Evolutionary conservation across 2,329 filamentous ascomycete genomes (phyloP), one percentile per base, ranked within the genome.

Genomic region (Beauveria varroae): DNA sequence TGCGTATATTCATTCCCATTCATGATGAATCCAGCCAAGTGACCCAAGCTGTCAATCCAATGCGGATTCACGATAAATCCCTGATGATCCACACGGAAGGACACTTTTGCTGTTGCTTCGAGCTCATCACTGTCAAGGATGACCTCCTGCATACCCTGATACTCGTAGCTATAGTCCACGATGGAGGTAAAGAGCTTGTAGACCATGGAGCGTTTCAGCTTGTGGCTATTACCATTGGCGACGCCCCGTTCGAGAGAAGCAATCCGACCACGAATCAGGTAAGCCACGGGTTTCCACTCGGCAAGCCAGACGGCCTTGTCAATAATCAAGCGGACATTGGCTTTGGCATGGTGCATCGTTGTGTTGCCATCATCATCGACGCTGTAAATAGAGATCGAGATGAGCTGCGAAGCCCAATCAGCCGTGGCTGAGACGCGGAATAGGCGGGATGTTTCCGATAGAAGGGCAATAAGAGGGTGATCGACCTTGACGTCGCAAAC

Each of bases 181-280:
- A 85, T 72, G 40, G 80, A 77, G 5, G 70, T 63, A 65, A 83
- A 81, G 7, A 82, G 80, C 75, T 91, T 91, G 80, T 93, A 93
- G 26, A 30, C 46, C 46, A 58, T 50, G 18, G 46, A 49, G 16
- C 46, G 49, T 18, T 51, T 47, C 54, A 30, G 49, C 16, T 34
- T 30, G 20, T 30, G 49, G 28, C 26, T 51, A 30, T 51, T 49
- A 5, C 46, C 46, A 18, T 24, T 20, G 22, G 1, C 18, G 12
- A 51, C 54, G 6, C n/a, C 43, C 2, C 43, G 41, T 20, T 56
- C 53, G 14, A 56, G 53, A 44, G 22, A 46, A 26, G 40, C 40
- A 18, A 56, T 56, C 18, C 53, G 37, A 34, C 53, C 24, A 4
- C 28, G 37, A 22, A 56, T 46, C 6, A 56, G 41, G 20, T 56